Base-by-base conservation (phyloP, 2,329 filamentous ascomycete species). In the Penicillium sp. region DNA sequence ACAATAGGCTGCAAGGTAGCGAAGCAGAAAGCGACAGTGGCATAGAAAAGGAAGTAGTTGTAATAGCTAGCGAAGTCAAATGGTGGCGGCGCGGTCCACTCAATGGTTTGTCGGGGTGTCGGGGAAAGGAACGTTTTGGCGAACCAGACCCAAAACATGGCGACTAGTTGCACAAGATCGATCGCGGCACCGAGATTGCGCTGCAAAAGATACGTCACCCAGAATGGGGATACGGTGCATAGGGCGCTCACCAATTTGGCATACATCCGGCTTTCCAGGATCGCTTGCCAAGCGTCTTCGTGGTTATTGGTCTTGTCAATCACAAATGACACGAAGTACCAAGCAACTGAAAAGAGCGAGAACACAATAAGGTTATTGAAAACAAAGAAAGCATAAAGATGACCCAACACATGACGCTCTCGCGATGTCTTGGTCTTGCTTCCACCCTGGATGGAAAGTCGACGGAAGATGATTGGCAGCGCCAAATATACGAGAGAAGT, bases 31-130 rank as follows among this genome's bases (percentile, higher is more conserved):
- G 91, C 88, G 30, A 97, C 89, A 0, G 93, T 97, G 23, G 89
- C 81, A 76, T 97, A 99, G 76, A 90, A 99, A 29, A 97, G 79
- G 74, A 97, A 97, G 72, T 96, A 97, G 73, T 97, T 97, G 81
- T 97, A 99, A 76, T 97, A 97, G 64, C 85, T 91, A 55, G 94
- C 91, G 68, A 97, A 97, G 63, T 97, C 92, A 70, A 99, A 97
- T 0, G 90, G 80, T 2, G 90, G 92, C 1, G 94, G 94, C 3
- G 94, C 94, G 0, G 92, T 96, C 67, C 94, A 84, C 71, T 96
- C 90, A 62, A 97, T 97, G 62, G 94, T 79, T 71, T 96, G 88
- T 62, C 94, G 83, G 5, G 94, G 94, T 2, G 94, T 97, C 3
- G 93, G 93, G 57, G 85, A 88, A 26, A 90, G 83, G 66, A 97